These are phyloP conservation scores for Populus trichocarpa DNA, from an alignment of 441 rosid genomes.

Conservation along the genomic window DNA sequence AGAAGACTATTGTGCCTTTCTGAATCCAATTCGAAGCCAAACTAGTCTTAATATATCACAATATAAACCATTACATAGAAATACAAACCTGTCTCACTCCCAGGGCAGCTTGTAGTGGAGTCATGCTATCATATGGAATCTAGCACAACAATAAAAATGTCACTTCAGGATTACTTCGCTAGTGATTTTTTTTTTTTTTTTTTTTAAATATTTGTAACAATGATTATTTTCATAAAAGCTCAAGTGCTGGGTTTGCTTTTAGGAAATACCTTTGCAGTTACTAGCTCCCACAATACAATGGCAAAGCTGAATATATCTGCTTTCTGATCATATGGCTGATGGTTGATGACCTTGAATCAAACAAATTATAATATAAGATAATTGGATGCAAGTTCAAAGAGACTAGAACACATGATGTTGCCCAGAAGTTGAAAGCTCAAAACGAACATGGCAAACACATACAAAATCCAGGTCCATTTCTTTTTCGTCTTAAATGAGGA, in stretches of 20 bases:
- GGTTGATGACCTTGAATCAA: slow-evolving; percentile 54
- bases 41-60: neutral
- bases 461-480: too few relatives aligned
- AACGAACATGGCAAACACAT: too few relatives aligned
- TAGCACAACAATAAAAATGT: slow-evolving; percentile 16
- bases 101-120: slow-evolving; percentile 70
- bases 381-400: neutral
- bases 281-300: slow-evolving; percentile 65
- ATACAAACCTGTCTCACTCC: slow-evolving; percentile 61
- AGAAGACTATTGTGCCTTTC: neutral
- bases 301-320: slow-evolving; percentile 73
- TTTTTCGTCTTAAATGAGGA: too few relatives aligned
- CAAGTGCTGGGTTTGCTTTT: neutral
- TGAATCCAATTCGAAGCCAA: neutral
- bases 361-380: neutral
- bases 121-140: slow-evolving; percentile 61
- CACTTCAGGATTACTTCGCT: neutral
- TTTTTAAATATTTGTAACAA: neutral
- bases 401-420: neutral
- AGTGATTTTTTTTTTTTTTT: neutral
- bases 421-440: too few relatives aligned
- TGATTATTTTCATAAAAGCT: neutral
- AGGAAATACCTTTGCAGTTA: slow-evolving; percentile 59
- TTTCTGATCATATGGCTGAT: slow-evolving; percentile 60
- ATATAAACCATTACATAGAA: neutral